phyloP scores from a whole-genome alignment of 2,329 filamentous ascomycete species.

The Diplodia intermedia region DNA sequence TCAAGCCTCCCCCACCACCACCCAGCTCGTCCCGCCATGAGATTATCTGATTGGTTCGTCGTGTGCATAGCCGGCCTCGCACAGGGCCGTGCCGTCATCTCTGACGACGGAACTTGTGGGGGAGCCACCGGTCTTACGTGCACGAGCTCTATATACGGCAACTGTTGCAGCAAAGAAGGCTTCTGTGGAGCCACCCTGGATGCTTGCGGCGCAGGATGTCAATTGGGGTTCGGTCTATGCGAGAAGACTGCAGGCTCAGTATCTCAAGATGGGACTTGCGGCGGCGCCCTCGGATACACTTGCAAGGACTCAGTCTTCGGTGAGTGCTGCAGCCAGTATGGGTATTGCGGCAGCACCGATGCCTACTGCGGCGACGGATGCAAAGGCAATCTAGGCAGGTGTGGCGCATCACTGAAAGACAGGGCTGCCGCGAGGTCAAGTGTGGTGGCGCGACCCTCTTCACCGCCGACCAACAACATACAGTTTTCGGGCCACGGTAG shows the following conservation, averaged over 20 bases:
- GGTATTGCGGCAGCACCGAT: constrained; percentile 30
- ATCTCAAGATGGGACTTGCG: constrained; percentile 35
- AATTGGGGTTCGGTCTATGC: constrained; percentile 38
- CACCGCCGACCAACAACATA: not conserved
- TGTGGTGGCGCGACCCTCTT: constrained; percentile 4
- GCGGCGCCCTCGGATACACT: constrained; percentile 37
- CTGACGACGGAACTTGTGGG: constrained; percentile 39
- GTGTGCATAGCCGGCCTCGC: constrained; percentile 26
- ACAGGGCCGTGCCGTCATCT: constrained; percentile 30
- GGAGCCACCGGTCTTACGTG: constrained; percentile 36
- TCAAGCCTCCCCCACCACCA: not conserved
- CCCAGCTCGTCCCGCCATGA: constrained; percentile 21
- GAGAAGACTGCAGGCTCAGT: constrained; percentile 22
- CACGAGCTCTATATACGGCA: constrained; percentile 37
- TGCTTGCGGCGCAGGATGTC: constrained; percentile 39
- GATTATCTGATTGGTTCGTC: constrained; percentile 22
- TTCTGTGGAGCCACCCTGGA: constrained; percentile 36
- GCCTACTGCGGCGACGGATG: constrained; percentile 33
- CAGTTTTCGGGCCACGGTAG: too few species aligned
- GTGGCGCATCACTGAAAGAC: constrained; percentile 6
- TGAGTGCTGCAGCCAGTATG: constrained; percentile 39
- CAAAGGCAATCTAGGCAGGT: constrained; percentile 25
- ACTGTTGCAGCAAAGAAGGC: constrained; percentile 37
- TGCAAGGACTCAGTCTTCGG: constrained; percentile 38
- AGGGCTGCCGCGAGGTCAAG: not conserved